Conservation (phyloP, 495 filamentous ascomycete genomes). For the Aspergillus sclerotiicarbonarius region DNA sequence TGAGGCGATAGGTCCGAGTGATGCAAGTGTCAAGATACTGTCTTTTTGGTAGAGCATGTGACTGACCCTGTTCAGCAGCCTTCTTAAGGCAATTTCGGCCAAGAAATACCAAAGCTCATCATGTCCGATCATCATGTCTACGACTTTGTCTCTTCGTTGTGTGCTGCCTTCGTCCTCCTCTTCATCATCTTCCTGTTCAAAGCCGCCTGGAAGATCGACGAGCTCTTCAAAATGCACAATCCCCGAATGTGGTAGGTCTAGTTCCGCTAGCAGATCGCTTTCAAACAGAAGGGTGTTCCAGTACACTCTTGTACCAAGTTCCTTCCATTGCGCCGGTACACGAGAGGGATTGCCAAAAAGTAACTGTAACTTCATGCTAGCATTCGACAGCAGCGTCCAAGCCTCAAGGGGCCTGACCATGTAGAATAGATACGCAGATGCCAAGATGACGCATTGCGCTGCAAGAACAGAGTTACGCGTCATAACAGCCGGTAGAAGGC, state of each 20-base stretch:
- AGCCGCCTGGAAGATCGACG: constrained; percentile 74
- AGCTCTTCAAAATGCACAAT: constrained; percentile 77
- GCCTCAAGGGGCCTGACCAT: constrained; percentile 77
- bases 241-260: constrained; percentile 79
- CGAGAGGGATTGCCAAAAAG: constrained; percentile 68
- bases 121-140: constrained; percentile 47
- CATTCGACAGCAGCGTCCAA: constrained; percentile 75
- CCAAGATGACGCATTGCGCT: constrained; percentile 75
- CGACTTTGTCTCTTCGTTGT: constrained; percentile 8
- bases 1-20: constrained; percentile 70
- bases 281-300: constrained; percentile 83
- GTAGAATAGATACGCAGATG: constrained; percentile 79
- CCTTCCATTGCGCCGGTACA: constrained; percentile 64
- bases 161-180: constrained; percentile 49
- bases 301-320: constrained; percentile 72
- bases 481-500: constrained; percentile 72
- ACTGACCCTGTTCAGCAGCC: constrained; percentile 74
- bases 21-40: constrained; percentile 62
- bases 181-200: constrained; percentile 54
- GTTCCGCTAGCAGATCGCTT: constrained; percentile 75
- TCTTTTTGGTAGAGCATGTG: constrained; percentile 79
- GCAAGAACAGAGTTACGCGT: constrained; percentile 72
- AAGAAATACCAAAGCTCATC: constrained; percentile 85
- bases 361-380: constrained; percentile 77
- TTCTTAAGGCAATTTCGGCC: constrained; percentile 73